Evolutionary conservation across 1,139 yeast species (phyloP).

Genomic region (Diutina ranongensis): DNA sequence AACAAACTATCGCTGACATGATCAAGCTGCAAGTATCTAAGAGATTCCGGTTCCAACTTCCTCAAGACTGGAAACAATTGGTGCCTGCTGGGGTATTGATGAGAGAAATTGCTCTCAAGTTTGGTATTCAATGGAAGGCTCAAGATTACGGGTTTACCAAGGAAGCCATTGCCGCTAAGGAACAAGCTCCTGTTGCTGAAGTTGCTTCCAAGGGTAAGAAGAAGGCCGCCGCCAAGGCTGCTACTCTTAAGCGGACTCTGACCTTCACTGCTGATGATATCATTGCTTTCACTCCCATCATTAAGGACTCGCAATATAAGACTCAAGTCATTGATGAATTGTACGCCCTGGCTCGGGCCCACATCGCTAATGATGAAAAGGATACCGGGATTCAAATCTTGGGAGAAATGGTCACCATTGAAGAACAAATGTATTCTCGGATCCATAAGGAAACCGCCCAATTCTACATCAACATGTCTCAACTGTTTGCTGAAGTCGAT

Average conservation of each 20-base stretch:
- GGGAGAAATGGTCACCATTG: slow-evolving; percentile 57
- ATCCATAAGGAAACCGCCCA: slow-evolving; percentile 74
- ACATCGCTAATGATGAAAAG: slow-evolving; percentile 29
- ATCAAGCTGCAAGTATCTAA: slow-evolving; percentile 40
- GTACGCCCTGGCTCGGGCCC: slow-evolving; percentile 56
- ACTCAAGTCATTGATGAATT: slow-evolving; percentile 69
- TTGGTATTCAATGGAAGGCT: slow-evolving; percentile 82
- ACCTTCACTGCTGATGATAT: slow-evolving; percentile 54
- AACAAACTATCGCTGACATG: slow-evolving; percentile 29
- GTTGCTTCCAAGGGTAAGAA: slow-evolving; percentile 22
- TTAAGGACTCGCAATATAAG: slow-evolving; percentile 59
- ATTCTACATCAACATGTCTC: slow-evolving; percentile 55
- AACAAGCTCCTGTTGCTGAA: background rate
- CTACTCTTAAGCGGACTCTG: slow-evolving; percentile 18
- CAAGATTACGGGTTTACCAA: slow-evolving; percentile 38
- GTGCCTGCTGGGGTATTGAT: slow-evolving; percentile 33
- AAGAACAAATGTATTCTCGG: slow-evolving; percentile 77
- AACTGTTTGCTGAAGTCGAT: slow-evolving; percentile 53
- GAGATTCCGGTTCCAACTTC: slow-evolving; percentile 54
- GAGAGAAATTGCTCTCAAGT: slow-evolving; percentile 63
- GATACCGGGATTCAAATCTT: slow-evolving; percentile 47
- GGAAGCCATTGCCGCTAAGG: slow-evolving; percentile 13
- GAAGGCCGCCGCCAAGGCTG: slow-evolving; percentile 17
- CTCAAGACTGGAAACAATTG: slow-evolving; percentile 33
- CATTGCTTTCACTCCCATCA: slow-evolving; percentile 55